Conservation (phyloP, 257 asterid genomes). For the Nicotiana paniculata region DNA sequence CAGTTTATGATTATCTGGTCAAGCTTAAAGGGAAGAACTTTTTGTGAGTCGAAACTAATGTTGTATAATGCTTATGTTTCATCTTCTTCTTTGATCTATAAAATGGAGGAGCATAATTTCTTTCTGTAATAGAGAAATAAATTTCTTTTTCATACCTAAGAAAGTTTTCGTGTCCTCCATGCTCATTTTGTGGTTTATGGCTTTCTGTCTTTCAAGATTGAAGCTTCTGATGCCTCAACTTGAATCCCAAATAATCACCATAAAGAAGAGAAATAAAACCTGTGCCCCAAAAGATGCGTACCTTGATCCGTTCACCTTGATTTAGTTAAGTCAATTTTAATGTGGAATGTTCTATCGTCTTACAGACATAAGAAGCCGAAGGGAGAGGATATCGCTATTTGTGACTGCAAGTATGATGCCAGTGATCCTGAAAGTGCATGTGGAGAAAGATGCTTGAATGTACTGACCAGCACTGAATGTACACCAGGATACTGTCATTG, state of each 20-base stretch:
- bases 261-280: neutral
- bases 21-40: neutral
- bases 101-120: neutral
- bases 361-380: slow-evolving; percentile 52
- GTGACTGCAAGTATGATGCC: slow-evolving; percentile 65
- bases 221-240: neutral
- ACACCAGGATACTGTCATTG: slow-evolving; percentile 83
- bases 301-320: neutral
- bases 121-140: neutral
- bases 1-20: neutral
- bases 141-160: neutral
- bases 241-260: neutral
- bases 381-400: slow-evolving; percentile 77
- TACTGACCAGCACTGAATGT: slow-evolving; percentile 88
- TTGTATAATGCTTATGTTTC: neutral
- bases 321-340: slow-evolving; percentile 3
- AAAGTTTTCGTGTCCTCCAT: neutral
- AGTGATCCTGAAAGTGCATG: slow-evolving; percentile 75
- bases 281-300: neutral
- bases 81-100: neutral
- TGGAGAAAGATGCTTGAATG: slow-evolving; percentile 88
- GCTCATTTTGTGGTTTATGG: neutral
- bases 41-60: neutral
- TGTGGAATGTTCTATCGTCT: neutral
- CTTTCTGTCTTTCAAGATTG: neutral